A percentile compares a stretch with the other conserved stretches of the same genome.
Conservation (phyloP, 2,329 filamentous ascomycete species). For the Thielaviopsis punctulata region DNA sequence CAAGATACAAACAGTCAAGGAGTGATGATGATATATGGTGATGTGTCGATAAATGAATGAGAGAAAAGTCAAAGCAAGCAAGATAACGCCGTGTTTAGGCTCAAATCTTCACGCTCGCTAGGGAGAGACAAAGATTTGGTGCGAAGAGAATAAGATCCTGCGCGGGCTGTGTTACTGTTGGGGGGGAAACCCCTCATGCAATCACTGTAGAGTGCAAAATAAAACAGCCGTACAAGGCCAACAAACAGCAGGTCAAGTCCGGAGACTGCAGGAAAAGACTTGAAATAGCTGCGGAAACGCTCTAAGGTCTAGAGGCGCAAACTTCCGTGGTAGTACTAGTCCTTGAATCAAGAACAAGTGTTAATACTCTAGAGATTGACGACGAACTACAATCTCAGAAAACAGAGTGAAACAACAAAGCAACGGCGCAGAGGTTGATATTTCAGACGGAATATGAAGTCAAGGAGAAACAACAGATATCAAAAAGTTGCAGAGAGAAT, state of each 20-base stretch:
- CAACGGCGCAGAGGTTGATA: too few species aligned
- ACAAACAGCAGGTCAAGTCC: neutral
- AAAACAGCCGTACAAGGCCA: slow-evolving; percentile 7
- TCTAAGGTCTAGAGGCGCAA: neutral
- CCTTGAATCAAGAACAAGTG: neutral
- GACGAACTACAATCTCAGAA: neutral
- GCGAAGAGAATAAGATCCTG: slow-evolving; percentile 9
- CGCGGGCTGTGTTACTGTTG: slow-evolving; percentile 8
- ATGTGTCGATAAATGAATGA: neutral
- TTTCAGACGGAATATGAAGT: neutral
- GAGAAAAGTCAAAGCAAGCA: too few species aligned
- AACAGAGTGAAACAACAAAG: neutral
- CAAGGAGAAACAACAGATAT: neutral
- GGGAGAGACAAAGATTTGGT: neutral
- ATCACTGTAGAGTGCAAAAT: neutral
- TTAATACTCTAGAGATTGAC: neutral
- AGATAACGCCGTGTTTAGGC: neutral
- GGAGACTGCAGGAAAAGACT: neutral
- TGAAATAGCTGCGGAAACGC: neutral
- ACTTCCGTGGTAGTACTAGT: neutral
- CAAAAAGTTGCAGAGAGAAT: neutral
- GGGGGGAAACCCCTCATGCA: slow-evolving; percentile 12
- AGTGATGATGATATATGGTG: too few species aligned
- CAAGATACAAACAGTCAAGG: too few species aligned
- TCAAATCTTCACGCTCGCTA: neutral